phyloP scores from a whole-genome alignment of 768 basidiomycete species.

The Kwoniella newhampshirensis region DNA sequence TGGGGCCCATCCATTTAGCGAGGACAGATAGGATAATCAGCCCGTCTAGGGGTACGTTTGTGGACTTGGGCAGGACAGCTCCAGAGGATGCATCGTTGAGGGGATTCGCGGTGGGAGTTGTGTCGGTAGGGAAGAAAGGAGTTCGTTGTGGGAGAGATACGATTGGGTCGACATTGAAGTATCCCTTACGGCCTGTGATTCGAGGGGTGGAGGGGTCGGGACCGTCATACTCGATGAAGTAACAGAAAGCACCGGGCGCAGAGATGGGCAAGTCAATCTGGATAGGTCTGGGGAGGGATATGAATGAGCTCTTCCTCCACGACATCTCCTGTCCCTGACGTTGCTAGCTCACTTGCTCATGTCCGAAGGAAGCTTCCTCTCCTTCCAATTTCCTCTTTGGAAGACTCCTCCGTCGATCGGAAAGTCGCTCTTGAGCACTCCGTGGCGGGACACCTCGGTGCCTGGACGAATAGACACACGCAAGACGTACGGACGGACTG shows the following conservation, averaged over 20 bases:
- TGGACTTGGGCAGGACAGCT: slow-evolving; percentile 57
- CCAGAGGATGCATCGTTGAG: slow-evolving; percentile 35
- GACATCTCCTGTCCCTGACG: slow-evolving; percentile 10
- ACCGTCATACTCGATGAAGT: slow-evolving; percentile 78
- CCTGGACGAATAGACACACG: slow-evolving; percentile 90
- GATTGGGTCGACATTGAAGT: slow-evolving; percentile 94
- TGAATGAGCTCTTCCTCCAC: not conserved
- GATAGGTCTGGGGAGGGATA: slow-evolving; percentile 66
- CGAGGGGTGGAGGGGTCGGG: slow-evolving; percentile 56
- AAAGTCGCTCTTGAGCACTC: slow-evolving; percentile 93
- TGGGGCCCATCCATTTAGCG: slow-evolving; percentile 96
- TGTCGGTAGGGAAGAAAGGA: slow-evolving; percentile 62
- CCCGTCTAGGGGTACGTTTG: slow-evolving; percentile 77
- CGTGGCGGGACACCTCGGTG: slow-evolving; percentile 83
- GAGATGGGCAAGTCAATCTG: slow-evolving; percentile 94
- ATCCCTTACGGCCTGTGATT: slow-evolving; percentile 79
- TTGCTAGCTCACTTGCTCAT: slow-evolving; percentile 60
- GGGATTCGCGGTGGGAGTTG: slow-evolving; percentile 18
- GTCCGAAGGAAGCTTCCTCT: slow-evolving; percentile 59
- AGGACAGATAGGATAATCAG: slow-evolving; percentile 84
- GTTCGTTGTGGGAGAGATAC: slow-evolving; percentile 72
- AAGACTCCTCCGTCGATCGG: slow-evolving; percentile 89
- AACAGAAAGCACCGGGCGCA: slow-evolving; percentile 92
- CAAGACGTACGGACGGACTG: slow-evolving; percentile 80
- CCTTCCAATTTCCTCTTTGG: slow-evolving; percentile 68